Conservation (phyloP, 225 moss, liverwort and hornwort species). For the Antitrichia curtipendula region DNA sequence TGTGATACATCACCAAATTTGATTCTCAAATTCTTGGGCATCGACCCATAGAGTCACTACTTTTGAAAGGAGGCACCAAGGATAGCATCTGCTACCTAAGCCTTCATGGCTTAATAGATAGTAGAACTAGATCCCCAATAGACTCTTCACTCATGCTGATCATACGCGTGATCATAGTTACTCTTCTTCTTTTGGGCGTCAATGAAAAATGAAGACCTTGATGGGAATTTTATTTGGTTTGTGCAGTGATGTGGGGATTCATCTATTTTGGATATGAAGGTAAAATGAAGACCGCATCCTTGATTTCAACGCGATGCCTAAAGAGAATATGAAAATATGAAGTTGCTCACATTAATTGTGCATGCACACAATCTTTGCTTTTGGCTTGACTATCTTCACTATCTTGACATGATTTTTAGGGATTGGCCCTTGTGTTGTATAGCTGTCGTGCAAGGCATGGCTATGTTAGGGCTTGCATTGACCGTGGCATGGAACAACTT, state of each 20-base stretch:
- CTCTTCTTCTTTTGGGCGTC: not conserved
- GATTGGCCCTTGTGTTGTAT: not conserved
- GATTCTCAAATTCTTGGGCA: not conserved
- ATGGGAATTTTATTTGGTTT: not conserved
- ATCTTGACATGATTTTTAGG: not conserved
- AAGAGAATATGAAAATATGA: not conserved
- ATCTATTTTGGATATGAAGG: not conserved
- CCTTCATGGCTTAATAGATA: not conserved
- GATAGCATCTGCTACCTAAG: not conserved
- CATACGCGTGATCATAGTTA: fast-evolving
- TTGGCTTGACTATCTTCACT: not conserved
- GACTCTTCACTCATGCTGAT: fast-evolving
- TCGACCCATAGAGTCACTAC: not conserved
- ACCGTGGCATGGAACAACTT: not conserved
- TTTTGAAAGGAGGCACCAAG: fast-evolving
- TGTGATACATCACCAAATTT: too few relatives aligned
- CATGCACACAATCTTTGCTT: fast-evolving
- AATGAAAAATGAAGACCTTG: not conserved
- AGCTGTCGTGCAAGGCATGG: fast-evolving
- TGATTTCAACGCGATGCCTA: fast-evolving
- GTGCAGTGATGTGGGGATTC: not conserved
- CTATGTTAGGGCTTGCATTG: not conserved
- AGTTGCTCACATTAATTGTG: not conserved
- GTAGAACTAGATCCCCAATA: fast-evolving
- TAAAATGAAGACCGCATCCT: too few relatives aligned